A percentile compares a stretch with the other conserved stretches of the same genome.
These are phyloP conservation scores for Clarireedia monteithiana DNA, from an alignment of 2,329 filamentous ascomycete genomes.

Conservation along the genomic window DNA sequence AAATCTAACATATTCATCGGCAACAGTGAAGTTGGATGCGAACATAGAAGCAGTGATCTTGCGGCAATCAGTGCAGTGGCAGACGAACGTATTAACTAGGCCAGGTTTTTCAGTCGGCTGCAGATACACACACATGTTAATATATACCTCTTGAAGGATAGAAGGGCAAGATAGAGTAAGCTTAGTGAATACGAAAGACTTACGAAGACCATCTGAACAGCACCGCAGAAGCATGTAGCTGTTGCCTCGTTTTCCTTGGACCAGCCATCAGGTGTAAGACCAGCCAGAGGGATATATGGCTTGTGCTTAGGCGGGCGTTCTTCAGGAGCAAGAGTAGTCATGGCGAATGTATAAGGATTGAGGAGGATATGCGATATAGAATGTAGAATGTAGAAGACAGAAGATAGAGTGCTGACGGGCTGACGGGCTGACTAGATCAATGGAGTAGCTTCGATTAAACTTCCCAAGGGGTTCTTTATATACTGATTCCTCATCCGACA, in stretches of 20 bases:
- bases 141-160: too few species aligned
- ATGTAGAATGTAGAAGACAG: too few species aligned
- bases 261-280: constrained; percentile 35
- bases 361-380: too few species aligned
- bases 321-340: background rate
- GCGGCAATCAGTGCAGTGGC: constrained; percentile 53
- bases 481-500: too few species aligned
- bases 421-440: too few species aligned
- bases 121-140: too few species aligned
- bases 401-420: too few species aligned
- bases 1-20: constrained; percentile 38
- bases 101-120: constrained; percentile 39
- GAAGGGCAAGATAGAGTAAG: too few species aligned
- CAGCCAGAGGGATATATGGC: constrained; percentile 33
- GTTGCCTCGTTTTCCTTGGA: constrained; percentile 41
- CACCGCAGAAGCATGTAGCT: constrained; percentile 51
- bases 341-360: background rate
- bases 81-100: constrained; percentile 46
- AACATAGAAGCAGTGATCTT: constrained; percentile 58
- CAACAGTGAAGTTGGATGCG: constrained; percentile 48
- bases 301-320: constrained; percentile 13
- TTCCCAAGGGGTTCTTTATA: too few species aligned
- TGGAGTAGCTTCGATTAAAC: too few species aligned
- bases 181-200: constrained; percentile 19
- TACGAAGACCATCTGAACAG: constrained; percentile 47